A percentile compares a stretch with the other conserved stretches of the same genome.
Evolutionary conservation across 805 yeast genomes (phyloP).

Genomic region (Kuraishia borneana): DNA sequence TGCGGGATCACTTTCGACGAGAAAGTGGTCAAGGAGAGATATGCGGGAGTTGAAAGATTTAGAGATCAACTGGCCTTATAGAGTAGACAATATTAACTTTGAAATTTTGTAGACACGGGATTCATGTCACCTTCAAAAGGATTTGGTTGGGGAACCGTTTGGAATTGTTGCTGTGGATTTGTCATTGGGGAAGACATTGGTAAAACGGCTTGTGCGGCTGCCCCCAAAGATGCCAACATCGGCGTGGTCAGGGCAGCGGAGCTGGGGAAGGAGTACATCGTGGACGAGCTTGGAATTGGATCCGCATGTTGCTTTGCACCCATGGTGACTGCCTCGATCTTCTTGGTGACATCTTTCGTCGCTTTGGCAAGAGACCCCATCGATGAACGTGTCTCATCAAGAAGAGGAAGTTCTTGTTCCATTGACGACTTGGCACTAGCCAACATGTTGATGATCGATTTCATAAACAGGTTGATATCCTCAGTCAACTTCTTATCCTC

Average conservation of each 20-base stretch:
- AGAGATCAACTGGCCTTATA: slow-evolving; percentile 11
- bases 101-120: not conserved
- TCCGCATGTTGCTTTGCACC: slow-evolving; percentile 7
- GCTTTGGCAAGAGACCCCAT: slow-evolving; percentile 77
- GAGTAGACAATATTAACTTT: not conserved
- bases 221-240: slow-evolving; percentile 21
- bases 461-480: slow-evolving; percentile 70
- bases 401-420: slow-evolving; percentile 58
- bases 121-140: not conserved
- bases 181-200: slow-evolving; percentile 17
- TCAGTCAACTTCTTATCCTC: slow-evolving; percentile 73
- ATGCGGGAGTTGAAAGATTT: slow-evolving; percentile 25
- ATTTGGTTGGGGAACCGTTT: not conserved
- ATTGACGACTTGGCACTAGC: slow-evolving; percentile 77
- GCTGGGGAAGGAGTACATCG: slow-evolving; percentile 5
- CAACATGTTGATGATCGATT: slow-evolving; percentile 72
- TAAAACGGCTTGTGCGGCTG: slow-evolving; percentile 21
- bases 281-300: slow-evolving; percentile 3
- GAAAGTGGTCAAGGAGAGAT: slow-evolving; percentile 25
- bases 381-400: slow-evolving; percentile 70
- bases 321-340: slow-evolving; percentile 50
- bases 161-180: not conserved
- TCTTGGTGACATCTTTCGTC: slow-evolving; percentile 85
- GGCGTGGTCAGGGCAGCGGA: slow-evolving; percentile 21
- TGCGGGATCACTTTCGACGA: slow-evolving; percentile 47